Conservation (phyloP, 2,329 filamentous ascomycete genomes). For the Bipolaris victoriae region DNA sequence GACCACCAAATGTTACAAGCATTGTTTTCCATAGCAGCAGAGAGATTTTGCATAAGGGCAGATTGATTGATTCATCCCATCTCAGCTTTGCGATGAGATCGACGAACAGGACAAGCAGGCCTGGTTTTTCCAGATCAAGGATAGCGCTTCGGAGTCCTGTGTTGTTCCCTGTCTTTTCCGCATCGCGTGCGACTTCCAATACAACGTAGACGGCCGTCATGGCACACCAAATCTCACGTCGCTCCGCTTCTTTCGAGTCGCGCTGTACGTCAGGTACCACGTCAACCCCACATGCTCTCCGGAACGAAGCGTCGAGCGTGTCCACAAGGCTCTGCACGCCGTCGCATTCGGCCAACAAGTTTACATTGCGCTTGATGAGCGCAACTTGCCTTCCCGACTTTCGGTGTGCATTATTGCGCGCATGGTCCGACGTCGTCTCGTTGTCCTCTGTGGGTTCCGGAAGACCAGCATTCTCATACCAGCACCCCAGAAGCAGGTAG, state of each 20-base stretch:
- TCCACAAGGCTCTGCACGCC: conserved; percentile 52
- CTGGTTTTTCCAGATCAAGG: conserved; percentile 57
- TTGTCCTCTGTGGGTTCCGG: conserved; percentile 9
- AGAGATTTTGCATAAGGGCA: conserved; percentile 64
- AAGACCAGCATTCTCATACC: conserved; percentile 58
- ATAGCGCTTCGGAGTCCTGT: conserved; percentile 56
- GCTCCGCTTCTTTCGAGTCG: conserved; percentile 47
- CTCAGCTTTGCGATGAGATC: conserved; percentile 60
- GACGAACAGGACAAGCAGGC: conserved; percentile 74
- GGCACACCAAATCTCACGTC: conserved; percentile 56
- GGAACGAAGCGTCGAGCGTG: conserved; percentile 44
- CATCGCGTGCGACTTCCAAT: conserved; percentile 53
- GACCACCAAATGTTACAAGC: conserved; percentile 82
- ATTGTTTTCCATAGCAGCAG: conserved; percentile 92
- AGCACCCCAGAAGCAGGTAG: conserved; percentile 56
- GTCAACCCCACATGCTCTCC: conserved; percentile 41
- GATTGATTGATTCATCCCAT: conserved; percentile 65
- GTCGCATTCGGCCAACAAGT: conserved; percentile 49
- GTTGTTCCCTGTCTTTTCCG: conserved; percentile 51
- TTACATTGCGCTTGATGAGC: conserved; percentile 54
- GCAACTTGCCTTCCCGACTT: conserved; percentile 52
- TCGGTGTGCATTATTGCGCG: conserved; percentile 26
- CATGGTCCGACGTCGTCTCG: conserved; percentile 20
- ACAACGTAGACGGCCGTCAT: conserved; percentile 58
- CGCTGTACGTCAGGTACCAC: conserved; percentile 31